A percentile compares a stretch with the other conserved stretches of the same genome.
phyloP scores from a whole-genome alignment of 768 basidiomycete species.

The Gyrodon lividus region DNA sequence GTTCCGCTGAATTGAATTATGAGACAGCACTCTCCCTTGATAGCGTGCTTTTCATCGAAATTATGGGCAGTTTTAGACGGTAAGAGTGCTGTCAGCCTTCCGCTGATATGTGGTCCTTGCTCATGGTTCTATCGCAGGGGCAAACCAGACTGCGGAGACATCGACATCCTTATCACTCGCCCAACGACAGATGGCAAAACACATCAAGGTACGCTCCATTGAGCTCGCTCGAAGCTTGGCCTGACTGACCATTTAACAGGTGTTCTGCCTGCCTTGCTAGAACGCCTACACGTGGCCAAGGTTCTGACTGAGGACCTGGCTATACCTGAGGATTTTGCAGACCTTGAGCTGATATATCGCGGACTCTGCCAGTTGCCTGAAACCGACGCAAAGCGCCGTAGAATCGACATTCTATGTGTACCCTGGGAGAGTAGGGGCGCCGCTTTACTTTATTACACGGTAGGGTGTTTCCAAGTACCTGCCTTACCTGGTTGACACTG shows the following conservation, averaged over 20 bases:
- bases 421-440: conserved; percentile 80
- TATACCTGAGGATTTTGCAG: conserved; percentile 62
- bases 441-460: conserved; percentile 90
- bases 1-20: background rate
- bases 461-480: conserved; percentile 30
- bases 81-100: conserved; percentile 20
- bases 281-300: conserved; percentile 49
- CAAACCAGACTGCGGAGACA: conserved; percentile 82
- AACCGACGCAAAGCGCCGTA: conserved; percentile 48
- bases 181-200: conserved; percentile 68
- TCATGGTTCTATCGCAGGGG: conserved; percentile 46
- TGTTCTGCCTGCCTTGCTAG: conserved; percentile 58
- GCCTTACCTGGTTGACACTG: background rate
- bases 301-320: conserved; percentile 83
- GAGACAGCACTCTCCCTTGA: conserved; percentile 69
- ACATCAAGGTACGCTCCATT: conserved; percentile 54
- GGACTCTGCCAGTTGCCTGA: conserved; percentile 69
- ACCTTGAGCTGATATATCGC: conserved; percentile 76
- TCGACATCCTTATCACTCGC: conserved; percentile 87
- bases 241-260: conserved; percentile 38
- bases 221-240: background rate
- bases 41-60: conserved; percentile 66
- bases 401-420: conserved; percentile 84
- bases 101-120: background rate
- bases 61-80: conserved; percentile 93